Evolutionary conservation across 495 filamentous ascomycete species (phyloP), one percentile per base, ranked within the genome.

Genomic region (Bombardia bombarda): DNA sequence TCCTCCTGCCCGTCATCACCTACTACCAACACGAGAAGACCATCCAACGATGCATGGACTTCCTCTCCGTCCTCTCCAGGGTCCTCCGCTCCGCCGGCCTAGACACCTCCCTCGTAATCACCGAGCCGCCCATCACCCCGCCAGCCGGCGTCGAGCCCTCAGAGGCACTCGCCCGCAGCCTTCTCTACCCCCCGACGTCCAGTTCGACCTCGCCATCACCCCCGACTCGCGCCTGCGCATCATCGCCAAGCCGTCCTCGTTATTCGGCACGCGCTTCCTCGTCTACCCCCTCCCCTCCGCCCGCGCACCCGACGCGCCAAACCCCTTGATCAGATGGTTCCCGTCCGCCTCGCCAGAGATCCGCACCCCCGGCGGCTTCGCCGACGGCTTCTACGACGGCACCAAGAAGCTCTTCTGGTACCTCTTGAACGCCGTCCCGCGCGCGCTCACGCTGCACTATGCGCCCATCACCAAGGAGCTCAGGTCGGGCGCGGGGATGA

Each of bases 1-100:
- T 92, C 20, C 68, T 92, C 20, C 74, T 78, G 3, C 80, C 83
- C 1, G 60, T 87, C 10, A 58, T 88, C 34, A 77, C 75, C 16
- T 74, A 81, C 37, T 62, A 84, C 24, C 69, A 78, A 32, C 83
- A 90, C 54, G 66, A 74, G 25, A 48, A 57, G 53, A 70, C 49
- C 44, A 68, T 63, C 19, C 33, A 47, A 18, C 18, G 39, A 13
- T 53, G 50, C 38, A 41, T 42, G 4, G 6, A 38, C 12, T 51
- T 46, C 18, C 42, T 62, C 8, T 30, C 42, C 0, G 42, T 34
- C 8, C 25, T 52, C 34, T 35, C 44, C 19, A 19, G 33, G 21
- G 45, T 49, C n/a, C 54, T 62, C 26, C 52, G 50, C 28, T 38
- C 38, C 20, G 57, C 55, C 25, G 52, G 57, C 5, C 22, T 62